Evolutionary conservation across 192 early-diverging fungal species (phyloP).

Genomic region (Coemansia sp.): DNA sequence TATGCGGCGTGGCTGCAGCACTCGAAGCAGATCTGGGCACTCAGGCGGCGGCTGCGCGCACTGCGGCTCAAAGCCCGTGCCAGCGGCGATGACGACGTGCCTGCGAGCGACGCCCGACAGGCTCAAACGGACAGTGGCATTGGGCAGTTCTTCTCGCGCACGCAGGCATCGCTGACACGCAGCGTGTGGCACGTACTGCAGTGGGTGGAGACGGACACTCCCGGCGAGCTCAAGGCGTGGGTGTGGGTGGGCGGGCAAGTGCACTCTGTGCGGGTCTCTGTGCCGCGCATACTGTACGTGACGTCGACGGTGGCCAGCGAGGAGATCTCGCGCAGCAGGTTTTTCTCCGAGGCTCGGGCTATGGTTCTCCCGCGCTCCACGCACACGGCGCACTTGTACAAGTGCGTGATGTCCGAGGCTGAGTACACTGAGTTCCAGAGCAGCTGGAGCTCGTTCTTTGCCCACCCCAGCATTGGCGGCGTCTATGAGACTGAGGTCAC

Average conservation of each 20-base stretch:
- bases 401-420: conserved; percentile 78
- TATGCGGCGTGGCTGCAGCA: conserved; percentile 76
- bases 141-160: conserved; percentile 68
- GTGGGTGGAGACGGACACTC: conserved; percentile 77
- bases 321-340: conserved; percentile 46
- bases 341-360: conserved; percentile 46
- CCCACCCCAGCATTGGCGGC: conserved; percentile 85
- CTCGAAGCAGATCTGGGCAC: conserved; percentile 78
- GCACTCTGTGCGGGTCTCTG: conserved; percentile 69
- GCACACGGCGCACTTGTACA: conserved; percentile 72
- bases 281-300: conserved; percentile 85
- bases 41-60: conserved; percentile 59
- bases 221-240: conserved; percentile 92
- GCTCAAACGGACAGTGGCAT: conserved; percentile 8
- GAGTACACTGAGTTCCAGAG: conserved; percentile 73
- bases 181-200: conserved; percentile 86
- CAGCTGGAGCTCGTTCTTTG: conserved; percentile 79
- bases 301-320: conserved; percentile 69
- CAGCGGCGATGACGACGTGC: conserved; percentile 27
- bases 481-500: conserved; percentile 94
- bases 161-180: conserved; percentile 66
- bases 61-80: conserved; percentile 48
- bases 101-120: neutral
- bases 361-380: conserved; percentile 73
- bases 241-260: conserved; percentile 70